These are phyloP conservation scores for Nemania bipapillata DNA, from an alignment of 2,329 filamentous ascomycete genomes.

Conservation along the genomic window DNA sequence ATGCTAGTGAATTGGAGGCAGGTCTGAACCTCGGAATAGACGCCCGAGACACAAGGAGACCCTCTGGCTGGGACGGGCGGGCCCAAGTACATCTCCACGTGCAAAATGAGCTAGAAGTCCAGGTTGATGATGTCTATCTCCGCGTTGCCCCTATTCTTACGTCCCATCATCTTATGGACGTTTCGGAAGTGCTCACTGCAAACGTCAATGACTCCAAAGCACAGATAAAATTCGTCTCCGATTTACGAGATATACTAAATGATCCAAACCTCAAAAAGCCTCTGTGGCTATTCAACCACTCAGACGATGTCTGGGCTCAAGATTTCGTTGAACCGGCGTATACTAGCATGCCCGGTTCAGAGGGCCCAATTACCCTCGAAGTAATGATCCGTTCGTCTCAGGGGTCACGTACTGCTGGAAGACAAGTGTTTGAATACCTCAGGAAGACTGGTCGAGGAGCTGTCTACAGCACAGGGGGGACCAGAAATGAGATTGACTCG, in stretches of 20 bases:
- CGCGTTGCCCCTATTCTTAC: too few species aligned
- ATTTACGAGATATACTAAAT: neutral
- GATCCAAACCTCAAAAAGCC: neutral
- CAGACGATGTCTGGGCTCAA: slow-evolving; percentile 11
- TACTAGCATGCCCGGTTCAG: slow-evolving; percentile 6
- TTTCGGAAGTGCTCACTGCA: too few species aligned
- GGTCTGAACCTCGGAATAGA: too few species aligned
- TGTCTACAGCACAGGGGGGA: slow-evolving; percentile 8
- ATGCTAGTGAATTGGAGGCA: too few species aligned
- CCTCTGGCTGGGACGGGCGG: too few species aligned
- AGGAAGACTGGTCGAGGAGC: slow-evolving; percentile 2
- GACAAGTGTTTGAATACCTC: slow-evolving; percentile 11
- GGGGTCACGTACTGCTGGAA: slow-evolving; percentile 9
- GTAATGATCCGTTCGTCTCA: slow-evolving; percentile 11
- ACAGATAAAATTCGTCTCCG: neutral
- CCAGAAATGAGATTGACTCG: slow-evolving; percentile 12
- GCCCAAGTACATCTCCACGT: too few species aligned
- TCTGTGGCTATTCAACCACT: slow-evolving; percentile 8
- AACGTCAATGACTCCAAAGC: too few species aligned
- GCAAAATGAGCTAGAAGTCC: too few species aligned
- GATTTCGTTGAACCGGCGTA: slow-evolving; percentile 11
- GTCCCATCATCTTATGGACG: too few species aligned
- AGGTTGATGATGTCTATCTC: too few species aligned
- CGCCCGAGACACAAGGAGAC: too few species aligned
- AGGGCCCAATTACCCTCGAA: slow-evolving; percentile 6